Evolutionary conservation across 2,329 filamentous ascomycete species (phyloP).

Genomic region (Fusarium sororula): DNA sequence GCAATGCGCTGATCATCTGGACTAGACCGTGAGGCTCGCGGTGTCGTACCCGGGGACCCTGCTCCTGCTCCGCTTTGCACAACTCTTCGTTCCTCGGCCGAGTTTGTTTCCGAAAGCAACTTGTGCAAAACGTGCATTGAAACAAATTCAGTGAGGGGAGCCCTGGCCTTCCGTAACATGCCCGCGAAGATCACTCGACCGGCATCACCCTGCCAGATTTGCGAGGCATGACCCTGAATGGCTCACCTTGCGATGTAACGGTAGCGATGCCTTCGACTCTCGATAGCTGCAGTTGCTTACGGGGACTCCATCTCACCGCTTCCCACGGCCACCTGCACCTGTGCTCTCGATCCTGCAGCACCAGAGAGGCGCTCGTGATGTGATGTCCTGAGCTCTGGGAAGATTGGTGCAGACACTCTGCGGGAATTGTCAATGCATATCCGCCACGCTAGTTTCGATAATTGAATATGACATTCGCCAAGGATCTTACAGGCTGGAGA

Average conservation of each 20-base stretch:
- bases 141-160: constrained; percentile 20
- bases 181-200: constrained; percentile 27
- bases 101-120: constrained; percentile 20
- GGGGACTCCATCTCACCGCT: constrained; percentile 21
- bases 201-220: constrained; percentile 29
- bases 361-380: constrained; percentile 3
- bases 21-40: constrained; percentile 23
- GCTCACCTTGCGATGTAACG: constrained; percentile 29
- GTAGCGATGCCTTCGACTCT: constrained; percentile 4
- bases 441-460: constrained; percentile 7
- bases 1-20: constrained; percentile 23
- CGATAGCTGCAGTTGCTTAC: neutral
- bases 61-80: neutral
- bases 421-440: constrained; percentile 20
- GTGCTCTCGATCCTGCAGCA: constrained; percentile 13
- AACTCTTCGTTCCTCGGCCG: constrained; percentile 16
- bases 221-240: constrained; percentile 22
- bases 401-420: constrained; percentile 1
- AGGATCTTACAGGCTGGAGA: neutral
- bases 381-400: constrained; percentile 6
- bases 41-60: constrained; percentile 9
- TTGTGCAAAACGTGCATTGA: constrained; percentile 11
- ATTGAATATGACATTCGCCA: constrained; percentile 4
- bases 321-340: constrained; percentile 4
- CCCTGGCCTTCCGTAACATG: constrained; percentile 11